Conservation (phyloP, 1,139 yeast species). For the Casaregolazyma lundiana region DNA sequence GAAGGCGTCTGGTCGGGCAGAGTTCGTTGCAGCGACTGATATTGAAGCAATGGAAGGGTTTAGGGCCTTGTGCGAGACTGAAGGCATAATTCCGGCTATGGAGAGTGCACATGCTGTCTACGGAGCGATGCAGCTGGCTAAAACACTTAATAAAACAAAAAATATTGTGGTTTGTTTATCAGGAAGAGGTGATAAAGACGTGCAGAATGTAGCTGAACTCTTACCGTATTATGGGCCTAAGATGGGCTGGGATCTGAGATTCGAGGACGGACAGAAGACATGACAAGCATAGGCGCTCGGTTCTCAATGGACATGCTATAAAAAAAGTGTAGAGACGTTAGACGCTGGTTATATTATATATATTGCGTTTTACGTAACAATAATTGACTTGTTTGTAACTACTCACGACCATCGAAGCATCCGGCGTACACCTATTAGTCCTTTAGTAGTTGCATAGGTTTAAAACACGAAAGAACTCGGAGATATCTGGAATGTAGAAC, state of each 20-base stretch:
- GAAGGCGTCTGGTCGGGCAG: conserved; percentile 91
- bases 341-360: no score
- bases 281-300: neutral
- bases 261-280: conserved; percentile 35
- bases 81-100: conserved; percentile 97
- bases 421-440: no score
- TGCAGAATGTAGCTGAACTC: conserved; percentile 92
- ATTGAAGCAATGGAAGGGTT: conserved; percentile 91
- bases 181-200: conserved; percentile 99
- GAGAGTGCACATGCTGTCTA: conserved; percentile 95
- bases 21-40: conserved; percentile 87
- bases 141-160: conserved; percentile 73
- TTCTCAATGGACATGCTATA: no score
- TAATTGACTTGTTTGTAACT: no score
- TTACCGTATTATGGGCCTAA: conserved; percentile 84
- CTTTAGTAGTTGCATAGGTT: no score
- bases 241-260: conserved; percentile 95
- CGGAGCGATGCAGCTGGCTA: conserved; percentile 88
- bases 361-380: no score
- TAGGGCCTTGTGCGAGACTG: conserved; percentile 80
- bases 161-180: conserved; percentile 83
- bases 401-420: no score
- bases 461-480: no score
- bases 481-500: no score
- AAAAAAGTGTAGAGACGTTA: no score